Percentiles rank a stretch among this genome's conserved stretches.
Conservation (phyloP, 441 rosid species). For the Erysimum pusillum region DNA sequence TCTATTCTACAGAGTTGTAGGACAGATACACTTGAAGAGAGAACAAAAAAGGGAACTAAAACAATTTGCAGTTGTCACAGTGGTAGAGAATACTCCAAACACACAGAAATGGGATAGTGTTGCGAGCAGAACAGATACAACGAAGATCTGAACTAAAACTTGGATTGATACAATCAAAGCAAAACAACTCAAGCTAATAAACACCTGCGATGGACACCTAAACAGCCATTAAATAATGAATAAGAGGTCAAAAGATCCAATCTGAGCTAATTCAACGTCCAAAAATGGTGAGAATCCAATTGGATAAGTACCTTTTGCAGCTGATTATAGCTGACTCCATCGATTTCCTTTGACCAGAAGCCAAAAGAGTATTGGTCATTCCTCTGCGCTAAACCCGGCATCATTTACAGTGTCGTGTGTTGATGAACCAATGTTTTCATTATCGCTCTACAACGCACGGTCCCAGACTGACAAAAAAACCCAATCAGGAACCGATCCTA, state of each 20-base stretch:
- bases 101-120: constrained; percentile 1
- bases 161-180: constrained; percentile 26
- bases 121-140: too few relatives aligned
- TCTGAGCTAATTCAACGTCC: constrained; percentile 45
- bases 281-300: constrained; percentile 18
- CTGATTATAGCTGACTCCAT: constrained; percentile 80
- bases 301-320: constrained; percentile 75
- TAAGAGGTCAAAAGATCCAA: constrained; percentile 36
- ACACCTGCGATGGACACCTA: neutral
- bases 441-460: constrained; percentile 14
- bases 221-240: neutral
- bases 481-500: constrained; percentile 44
- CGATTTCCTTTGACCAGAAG: constrained; percentile 84
- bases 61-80: constrained; percentile 1
- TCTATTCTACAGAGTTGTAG: neutral
- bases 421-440: constrained; percentile 48
- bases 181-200: constrained; percentile 7
- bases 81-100: neutral
- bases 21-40: neutral
- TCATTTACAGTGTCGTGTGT: constrained; percentile 51
- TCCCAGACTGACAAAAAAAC: constrained; percentile 16
- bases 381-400: constrained; percentile 81
- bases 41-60: neutral
- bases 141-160: constrained; percentile 38
- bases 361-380: constrained; percentile 77